phyloP scores from a whole-genome alignment of 2,329 filamentous ascomycete species.

The Botrytis fabae region DNA sequence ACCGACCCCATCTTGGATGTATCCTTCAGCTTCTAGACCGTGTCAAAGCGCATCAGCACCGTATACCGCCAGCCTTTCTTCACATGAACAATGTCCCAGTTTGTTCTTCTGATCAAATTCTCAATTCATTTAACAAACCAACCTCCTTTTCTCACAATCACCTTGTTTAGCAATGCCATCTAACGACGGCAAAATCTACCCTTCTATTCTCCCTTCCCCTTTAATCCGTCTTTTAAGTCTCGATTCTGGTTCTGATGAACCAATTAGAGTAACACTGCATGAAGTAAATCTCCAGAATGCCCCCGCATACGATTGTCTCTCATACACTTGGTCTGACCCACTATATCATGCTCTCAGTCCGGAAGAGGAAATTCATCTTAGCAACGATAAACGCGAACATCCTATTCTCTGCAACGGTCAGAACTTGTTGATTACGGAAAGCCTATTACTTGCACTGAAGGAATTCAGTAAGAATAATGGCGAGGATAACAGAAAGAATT shows the following conservation, averaged over 20 bases:
- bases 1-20: not conserved
- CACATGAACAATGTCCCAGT: not conserved
- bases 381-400: not conserved
- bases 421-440: not conserved
- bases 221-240: conserved; percentile 18
- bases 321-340: conserved; percentile 25
- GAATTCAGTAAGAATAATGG: conserved; percentile 9
- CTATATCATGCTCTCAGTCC: conserved; percentile 16
- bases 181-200: not conserved
- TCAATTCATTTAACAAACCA: not conserved
- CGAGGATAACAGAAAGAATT: not conserved
- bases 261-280: conserved; percentile 11
- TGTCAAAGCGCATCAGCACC: not conserved
- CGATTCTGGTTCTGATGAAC: conserved; percentile 1
- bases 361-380: conserved; percentile 7
- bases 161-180: not conserved
- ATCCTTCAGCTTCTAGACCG: not conserved
- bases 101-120: not conserved
- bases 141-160: not conserved
- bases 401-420: conserved; percentile 15
- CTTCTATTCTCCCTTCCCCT: not conserved
- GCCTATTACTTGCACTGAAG: not conserved
- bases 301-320: conserved; percentile 21
- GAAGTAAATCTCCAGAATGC: not conserved
- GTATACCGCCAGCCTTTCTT: not conserved